phyloP scores from a whole-genome alignment of 2,329 filamentous ascomycete species.

The Fusarium torulosum region DNA sequence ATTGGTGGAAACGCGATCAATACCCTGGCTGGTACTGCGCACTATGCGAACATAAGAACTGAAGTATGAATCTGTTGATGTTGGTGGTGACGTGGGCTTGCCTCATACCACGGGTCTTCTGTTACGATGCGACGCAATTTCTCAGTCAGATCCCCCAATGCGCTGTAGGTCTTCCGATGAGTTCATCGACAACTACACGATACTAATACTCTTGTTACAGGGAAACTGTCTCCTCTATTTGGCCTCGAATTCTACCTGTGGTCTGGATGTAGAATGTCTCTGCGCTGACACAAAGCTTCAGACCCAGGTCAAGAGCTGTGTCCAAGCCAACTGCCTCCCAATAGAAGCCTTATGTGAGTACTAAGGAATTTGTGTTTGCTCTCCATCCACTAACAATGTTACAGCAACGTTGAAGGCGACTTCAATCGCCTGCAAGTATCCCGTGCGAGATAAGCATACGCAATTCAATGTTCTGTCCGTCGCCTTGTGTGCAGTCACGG shows the following conservation, averaged over 20 bases:
- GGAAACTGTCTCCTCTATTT: not conserved
- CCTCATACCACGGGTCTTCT: not conserved
- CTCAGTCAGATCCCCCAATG: not conserved
- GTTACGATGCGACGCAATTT: not conserved
- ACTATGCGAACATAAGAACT: not conserved
- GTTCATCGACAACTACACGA: not conserved
- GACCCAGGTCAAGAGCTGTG: not conserved
- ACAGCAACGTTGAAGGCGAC: slow-evolving; percentile 1
- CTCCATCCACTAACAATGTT: not conserved
- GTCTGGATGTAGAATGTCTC: slow-evolving; percentile 7
- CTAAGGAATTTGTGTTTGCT: fast-evolving
- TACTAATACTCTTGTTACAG: not conserved
- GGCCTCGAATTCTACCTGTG: slow-evolving; percentile 1
- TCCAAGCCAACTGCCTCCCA: not conserved
- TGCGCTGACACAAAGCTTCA: not conserved
- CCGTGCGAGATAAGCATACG: slow-evolving; percentile 2
- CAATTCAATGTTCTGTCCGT: not conserved
- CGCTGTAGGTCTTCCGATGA: not conserved
- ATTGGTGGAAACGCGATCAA: not conserved
- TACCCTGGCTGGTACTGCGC: not conserved
- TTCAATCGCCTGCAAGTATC: not conserved
- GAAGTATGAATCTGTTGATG: not conserved
- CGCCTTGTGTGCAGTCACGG: not conserved
- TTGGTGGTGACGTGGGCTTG: not conserved
- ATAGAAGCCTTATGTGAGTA: slow-evolving; percentile 2